phyloP scores from a whole-genome alignment of 140 eudicot species.

The Cichorium intybus region DNA sequence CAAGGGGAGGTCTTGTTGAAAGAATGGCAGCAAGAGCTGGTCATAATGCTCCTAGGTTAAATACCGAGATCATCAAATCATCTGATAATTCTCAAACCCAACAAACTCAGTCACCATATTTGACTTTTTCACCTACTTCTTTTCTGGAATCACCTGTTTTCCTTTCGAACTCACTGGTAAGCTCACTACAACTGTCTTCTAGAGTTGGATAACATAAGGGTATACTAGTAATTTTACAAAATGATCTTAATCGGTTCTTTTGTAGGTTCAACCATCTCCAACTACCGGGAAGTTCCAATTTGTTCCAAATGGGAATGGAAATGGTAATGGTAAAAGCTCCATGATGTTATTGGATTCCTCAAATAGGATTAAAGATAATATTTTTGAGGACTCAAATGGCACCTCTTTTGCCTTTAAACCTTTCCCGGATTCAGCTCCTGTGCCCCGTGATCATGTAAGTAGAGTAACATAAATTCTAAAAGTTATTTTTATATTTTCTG shows the following conservation, averaged over 20 bases:
- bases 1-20: slow-evolving; percentile 64
- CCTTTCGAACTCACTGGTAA: slow-evolving; percentile 75
- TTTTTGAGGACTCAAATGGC: slow-evolving; percentile 37
- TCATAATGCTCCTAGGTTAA: slow-evolving; percentile 74
- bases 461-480: slow-evolving; percentile 28
- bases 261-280: slow-evolving; percentile 87
- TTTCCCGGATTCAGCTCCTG: slow-evolving; percentile 40
- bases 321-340: slow-evolving; percentile 40
- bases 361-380: slow-evolving; percentile 49
- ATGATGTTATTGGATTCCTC: slow-evolving; percentile 31
- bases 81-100: slow-evolving; percentile 35
- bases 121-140: slow-evolving; percentile 58
- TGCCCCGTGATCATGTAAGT: slow-evolving; percentile 41
- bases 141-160: slow-evolving; percentile 82
- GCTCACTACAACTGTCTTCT: not conserved
- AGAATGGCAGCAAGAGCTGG: slow-evolving; percentile 88
- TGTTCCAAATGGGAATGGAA: slow-evolving; percentile 32
- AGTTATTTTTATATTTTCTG: not conserved
- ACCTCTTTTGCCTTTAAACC: slow-evolving; percentile 72
- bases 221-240: not conserved
- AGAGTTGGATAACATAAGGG: not conserved
- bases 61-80: slow-evolving; percentile 67
- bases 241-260: slow-evolving; percentile 3
- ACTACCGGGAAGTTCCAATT: slow-evolving; percentile 75
- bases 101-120: slow-evolving; percentile 50